A percentile compares a stretch with the other conserved stretches of the same genome.
Conservation (phyloP, 2,329 filamentous ascomycete species). For the Arthrobotrys iridis region DNA sequence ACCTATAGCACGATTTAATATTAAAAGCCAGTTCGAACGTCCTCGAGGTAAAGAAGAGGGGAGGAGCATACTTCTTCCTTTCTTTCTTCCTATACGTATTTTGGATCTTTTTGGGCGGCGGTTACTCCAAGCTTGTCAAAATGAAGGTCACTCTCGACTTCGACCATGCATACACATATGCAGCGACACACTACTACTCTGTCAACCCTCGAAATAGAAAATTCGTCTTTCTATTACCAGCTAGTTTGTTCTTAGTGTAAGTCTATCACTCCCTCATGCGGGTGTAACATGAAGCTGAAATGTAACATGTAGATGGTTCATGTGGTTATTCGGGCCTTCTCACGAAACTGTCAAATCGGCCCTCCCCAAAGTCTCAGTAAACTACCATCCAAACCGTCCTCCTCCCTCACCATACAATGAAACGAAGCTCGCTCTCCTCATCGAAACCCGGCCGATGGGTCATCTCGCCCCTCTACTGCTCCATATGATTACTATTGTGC, state of each 20-base stretch:
- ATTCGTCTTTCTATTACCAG: conserved; percentile 41
- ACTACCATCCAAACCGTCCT: conserved; percentile 48
- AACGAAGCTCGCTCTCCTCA: conserved; percentile 68
- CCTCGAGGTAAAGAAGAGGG: neutral
- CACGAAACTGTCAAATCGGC: conserved; percentile 37
- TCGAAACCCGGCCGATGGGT: conserved; percentile 67
- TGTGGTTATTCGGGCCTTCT: conserved; percentile 46
- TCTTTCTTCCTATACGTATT: neutral
- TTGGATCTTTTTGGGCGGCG: neutral
- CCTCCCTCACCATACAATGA: conserved; percentile 64
- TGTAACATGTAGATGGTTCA: conserved; percentile 37
- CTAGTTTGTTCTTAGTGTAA: conserved; percentile 40
- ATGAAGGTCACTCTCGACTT: conserved; percentile 46
- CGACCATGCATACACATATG: conserved; percentile 28
- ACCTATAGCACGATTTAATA: conserved; percentile 12
- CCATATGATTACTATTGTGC: conserved; percentile 70
- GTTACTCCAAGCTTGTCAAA: neutral
- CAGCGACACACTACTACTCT: conserved; percentile 42
- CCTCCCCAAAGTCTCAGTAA: conserved; percentile 45
- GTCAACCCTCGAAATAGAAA: conserved; percentile 49
- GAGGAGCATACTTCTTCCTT: neutral
- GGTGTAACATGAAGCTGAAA: neutral
- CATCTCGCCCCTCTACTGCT: conserved; percentile 68
- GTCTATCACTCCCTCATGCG: neutral
- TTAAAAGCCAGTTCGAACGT: conserved; percentile 1